phyloP scores from a whole-genome alignment of 2,329 filamentous ascomycete species.

The Elsinoe fawcettii region DNA sequence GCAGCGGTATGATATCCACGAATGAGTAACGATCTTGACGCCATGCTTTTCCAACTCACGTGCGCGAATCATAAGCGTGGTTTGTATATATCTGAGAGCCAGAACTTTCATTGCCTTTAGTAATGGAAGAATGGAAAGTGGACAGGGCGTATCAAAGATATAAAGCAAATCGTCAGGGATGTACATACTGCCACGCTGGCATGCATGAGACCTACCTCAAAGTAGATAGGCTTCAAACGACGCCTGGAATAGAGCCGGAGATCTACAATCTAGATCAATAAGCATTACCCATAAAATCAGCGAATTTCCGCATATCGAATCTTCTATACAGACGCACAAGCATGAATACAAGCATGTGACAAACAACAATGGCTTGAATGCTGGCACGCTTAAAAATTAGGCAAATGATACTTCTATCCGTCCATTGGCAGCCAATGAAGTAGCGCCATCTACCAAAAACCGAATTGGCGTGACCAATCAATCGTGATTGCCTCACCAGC shows the following conservation, averaged over 20 bases:
- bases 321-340: neutral
- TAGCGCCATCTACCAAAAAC: neutral
- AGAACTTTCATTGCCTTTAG: neutral
- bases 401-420: neutral
- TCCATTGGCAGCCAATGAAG: neutral
- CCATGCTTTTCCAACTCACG: neutral
- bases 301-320: neutral
- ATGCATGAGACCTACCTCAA: constrained; percentile 11
- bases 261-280: neutral
- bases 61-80: too few relatives aligned
- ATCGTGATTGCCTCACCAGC: neutral
- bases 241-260: neutral
- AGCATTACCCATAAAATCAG: neutral
- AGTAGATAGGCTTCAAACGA: constrained; percentile 5
- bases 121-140: neutral
- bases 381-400: neutral
- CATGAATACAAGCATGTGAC: neutral
- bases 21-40: neutral
- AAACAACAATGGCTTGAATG: neutral
- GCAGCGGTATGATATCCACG: constrained; percentile 3
- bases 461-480: neutral
- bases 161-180: neutral
- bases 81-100: too few relatives aligned
- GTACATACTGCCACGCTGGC: constrained; percentile 5
- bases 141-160: neutral